A percentile compares a stretch with the other conserved stretches of the same genome.
Conservation (phyloP, 768 basidiomycete genomes). For the Tylopilus vinaceipallidus region DNA sequence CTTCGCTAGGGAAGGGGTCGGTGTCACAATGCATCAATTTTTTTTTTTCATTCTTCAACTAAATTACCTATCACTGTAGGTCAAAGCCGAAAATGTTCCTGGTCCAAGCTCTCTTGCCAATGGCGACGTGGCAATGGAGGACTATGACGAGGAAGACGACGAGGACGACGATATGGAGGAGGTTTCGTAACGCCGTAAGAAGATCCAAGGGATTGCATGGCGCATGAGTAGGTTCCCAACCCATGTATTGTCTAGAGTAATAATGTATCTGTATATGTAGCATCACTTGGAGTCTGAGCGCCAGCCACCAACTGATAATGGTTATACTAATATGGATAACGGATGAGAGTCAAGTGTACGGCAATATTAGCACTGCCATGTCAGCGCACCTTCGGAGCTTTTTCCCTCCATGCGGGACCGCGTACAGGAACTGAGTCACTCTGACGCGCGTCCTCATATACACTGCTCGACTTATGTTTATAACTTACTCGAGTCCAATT, state of each 20-base stretch:
- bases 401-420: neutral
- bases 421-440: constrained; percentile 2
- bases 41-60: constrained; percentile 1
- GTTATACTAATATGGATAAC: neutral
- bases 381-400: neutral
- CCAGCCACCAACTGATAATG: neutral
- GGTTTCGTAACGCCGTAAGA: constrained; percentile 43
- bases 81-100: constrained; percentile 47
- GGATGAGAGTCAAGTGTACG: neutral
- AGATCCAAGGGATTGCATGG: neutral
- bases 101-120: constrained; percentile 32
- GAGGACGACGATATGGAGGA: constrained; percentile 72
- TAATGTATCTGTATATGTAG: neutral
- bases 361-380: neutral
- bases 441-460: neutral
- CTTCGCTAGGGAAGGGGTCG: constrained; percentile 62
- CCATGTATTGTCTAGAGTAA: neutral
- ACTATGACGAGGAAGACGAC: constrained; percentile 46
- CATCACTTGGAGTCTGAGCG: too few relatives aligned
- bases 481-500: neutral
- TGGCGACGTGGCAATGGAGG: constrained; percentile 38
- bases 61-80: constrained; percentile 25
- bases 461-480: neutral
- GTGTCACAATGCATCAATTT: constrained; percentile 18
- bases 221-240: neutral